Percentiles rank a stretch among this genome's conserved stretches.
phyloP scores from a whole-genome alignment of 2,329 filamentous ascomycete genomes.

The Colletotrichum echinochloae region DNA sequence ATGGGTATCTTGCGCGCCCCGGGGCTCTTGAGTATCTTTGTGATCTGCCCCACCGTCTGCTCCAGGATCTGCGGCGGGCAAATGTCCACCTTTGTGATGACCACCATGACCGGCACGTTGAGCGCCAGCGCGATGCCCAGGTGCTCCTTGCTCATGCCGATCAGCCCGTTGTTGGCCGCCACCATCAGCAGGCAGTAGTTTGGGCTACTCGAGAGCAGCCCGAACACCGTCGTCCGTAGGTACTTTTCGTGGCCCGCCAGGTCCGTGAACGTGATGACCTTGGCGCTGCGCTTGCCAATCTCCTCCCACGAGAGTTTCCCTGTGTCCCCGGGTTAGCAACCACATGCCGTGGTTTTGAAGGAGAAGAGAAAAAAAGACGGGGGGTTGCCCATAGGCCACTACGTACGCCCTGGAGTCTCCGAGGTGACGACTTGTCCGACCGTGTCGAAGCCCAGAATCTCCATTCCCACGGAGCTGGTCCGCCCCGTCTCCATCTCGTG shows the following conservation, averaged over 20 bases:
- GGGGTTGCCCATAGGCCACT: not conserved
- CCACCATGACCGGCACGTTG: constrained; percentile 97
- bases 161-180: constrained; percentile 94
- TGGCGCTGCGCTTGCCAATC: constrained; percentile 92
- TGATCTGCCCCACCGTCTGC: constrained; percentile 92
- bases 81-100: constrained; percentile 98
- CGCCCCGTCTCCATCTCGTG: constrained; percentile 96
- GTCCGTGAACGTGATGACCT: constrained; percentile 97
- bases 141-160: constrained; percentile 99
- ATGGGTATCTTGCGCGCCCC: constrained; percentile 96
- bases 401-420: constrained; percentile 82
- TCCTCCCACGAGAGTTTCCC: constrained; percentile 92
- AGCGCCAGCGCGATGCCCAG: constrained; percentile 92
- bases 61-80: constrained; percentile 95
- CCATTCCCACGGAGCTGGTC: constrained; percentile 97
- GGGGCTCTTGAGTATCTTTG: constrained; percentile 91
- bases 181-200: constrained; percentile 99
- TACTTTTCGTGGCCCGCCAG: constrained; percentile 96
- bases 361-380: not conserved
- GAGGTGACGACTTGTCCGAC: constrained; percentile 85
- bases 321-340: constrained; percentile 43
- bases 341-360: not conserved
- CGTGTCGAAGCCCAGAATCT: constrained; percentile 97
- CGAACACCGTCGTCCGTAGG: constrained; percentile 95
- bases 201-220: constrained; percentile 90